Percentiles rank a stretch among this genome's conserved stretches.
Evolutionary conservation across 805 yeast species (phyloP).

Genomic region (Saccharomycopsis javanensis): DNA sequence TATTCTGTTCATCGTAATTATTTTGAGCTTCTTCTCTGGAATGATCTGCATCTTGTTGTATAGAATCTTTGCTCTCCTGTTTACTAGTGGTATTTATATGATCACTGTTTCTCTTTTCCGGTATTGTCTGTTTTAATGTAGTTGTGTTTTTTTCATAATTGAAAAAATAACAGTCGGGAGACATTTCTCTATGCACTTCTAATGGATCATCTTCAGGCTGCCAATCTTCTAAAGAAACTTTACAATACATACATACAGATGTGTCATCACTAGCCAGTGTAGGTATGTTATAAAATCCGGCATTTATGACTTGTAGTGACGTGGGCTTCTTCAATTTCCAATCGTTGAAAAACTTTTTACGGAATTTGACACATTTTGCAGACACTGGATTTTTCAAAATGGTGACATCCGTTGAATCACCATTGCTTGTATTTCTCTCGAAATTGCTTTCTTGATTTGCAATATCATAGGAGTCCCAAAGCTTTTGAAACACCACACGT

Average conservation of each 20-base stretch:
- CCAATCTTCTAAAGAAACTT: constrained; percentile 62
- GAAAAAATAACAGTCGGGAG: constrained; percentile 35
- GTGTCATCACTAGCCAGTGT: constrained; percentile 39
- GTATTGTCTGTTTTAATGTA: neutral
- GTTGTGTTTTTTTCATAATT: constrained; percentile 11
- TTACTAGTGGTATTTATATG: too few relatives aligned
- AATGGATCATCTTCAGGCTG: constrained; percentile 53
- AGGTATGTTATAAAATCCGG: constrained; percentile 59
- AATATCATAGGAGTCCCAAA: constrained; percentile 14
- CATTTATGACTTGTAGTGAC: constrained; percentile 36
- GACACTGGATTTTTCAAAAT: constrained; percentile 30
- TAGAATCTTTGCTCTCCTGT: too few relatives aligned
- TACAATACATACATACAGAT: constrained; percentile 57
- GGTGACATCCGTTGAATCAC: neutral
- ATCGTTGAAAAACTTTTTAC: constrained; percentile 30
- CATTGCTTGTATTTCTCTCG: constrained; percentile 22
- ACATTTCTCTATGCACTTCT: constrained; percentile 42
- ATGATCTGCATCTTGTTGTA: neutral
- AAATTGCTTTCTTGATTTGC: constrained; percentile 19
- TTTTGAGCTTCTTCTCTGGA: too few relatives aligned
- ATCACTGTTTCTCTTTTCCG: neutral
- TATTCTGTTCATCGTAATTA: neutral
- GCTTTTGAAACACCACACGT: constrained; percentile 24
- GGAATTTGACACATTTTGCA: constrained; percentile 25
- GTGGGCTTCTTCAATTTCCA: constrained; percentile 43